Evolutionary conservation across 2,329 filamentous ascomycete genomes (phyloP), one percentile per base, ranked within the genome.

Genomic region (Scopulariopsis brevicaulis): DNA sequence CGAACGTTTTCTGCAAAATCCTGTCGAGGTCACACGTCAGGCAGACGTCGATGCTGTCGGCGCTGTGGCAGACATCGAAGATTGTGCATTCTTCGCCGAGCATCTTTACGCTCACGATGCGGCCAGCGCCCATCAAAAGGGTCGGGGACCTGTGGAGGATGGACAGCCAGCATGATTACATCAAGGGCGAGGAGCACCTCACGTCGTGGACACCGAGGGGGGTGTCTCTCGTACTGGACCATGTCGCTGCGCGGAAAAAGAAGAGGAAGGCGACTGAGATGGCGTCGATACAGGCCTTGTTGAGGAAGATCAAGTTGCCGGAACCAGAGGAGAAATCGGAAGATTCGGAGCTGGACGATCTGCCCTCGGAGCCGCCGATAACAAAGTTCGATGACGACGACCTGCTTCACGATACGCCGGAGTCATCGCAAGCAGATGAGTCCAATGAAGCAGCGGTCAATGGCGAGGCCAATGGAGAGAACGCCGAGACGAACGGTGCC

Each of bases 141-240:
- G 90, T 91, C 0, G 90, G 90, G 3, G 94, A 99, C 68, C 77
- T 99, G 14, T 99, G 94, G 94, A 84, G 94, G 58, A 90, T 97
- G 84, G 95, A 91, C 70, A 97, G 92, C 18, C 86, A 90, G 60
- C 88, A 96, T 65, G 90, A 96, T 69, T 97, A 96, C 67, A 89
- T 99, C 65, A 96, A 96, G 70, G 94, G 94, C 58, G 92, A 99
- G 71, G 94, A 99, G 70, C 80, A 86, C 54, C 77, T 99, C 46
- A 84, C 79, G 2, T 84, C 85, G 59, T 99, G 94, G 94, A 84
- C 86, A 8, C 93, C 94, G 1, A 83, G 94, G 50, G 91, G 94
- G 40, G 89, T 97, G 2, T 95, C 90, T 0, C 75, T 99, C 0
- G 86, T 99, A n/a, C 84, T 85, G 59, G 94, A 99, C 70, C 96